Evolutionary conservation across 208 protist genomes (phyloP).

Genomic region (Acanthamoeba polyphaga): DNA sequence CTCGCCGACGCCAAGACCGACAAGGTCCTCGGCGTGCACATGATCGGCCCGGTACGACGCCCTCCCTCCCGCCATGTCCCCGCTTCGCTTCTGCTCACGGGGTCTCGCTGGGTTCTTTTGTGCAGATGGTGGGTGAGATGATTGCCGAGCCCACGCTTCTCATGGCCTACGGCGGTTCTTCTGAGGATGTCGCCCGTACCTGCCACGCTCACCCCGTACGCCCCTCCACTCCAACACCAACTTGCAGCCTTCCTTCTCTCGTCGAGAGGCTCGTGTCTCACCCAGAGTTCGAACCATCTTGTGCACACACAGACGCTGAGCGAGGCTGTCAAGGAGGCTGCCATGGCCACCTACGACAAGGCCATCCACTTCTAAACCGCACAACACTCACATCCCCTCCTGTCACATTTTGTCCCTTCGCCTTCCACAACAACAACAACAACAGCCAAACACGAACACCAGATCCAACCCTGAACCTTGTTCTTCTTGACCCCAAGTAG

Average conservation of each 20-base stretch:
- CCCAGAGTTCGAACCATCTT: neutral
- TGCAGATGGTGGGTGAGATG: slow-evolving; percentile 95
- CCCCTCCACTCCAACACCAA: neutral
- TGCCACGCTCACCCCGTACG: slow-evolving; percentile 98
- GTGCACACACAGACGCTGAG: slow-evolving; percentile 92
- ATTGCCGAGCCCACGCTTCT: slow-evolving; percentile 98
- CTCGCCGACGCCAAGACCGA: slow-evolving; percentile 97
- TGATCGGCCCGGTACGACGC: slow-evolving; percentile 93
- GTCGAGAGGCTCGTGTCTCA: too few relatives aligned
- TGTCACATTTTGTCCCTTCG: neutral
- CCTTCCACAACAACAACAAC: neutral
- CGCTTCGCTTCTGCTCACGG: neutral
- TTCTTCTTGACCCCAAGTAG: neutral
- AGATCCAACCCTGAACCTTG: neutral
- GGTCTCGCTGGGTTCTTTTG: neutral
- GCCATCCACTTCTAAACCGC: slow-evolving; percentile 97
- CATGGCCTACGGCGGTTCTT: slow-evolving; percentile 98
- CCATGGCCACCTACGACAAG: slow-evolving; percentile 96
- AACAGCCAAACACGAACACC: too few relatives aligned
- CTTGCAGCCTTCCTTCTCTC: too few relatives aligned
- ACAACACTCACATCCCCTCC: too few relatives aligned
- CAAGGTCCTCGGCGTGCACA: slow-evolving; percentile 98
- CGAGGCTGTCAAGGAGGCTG: slow-evolving; percentile 99
- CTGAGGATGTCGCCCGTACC: slow-evolving; percentile 98
- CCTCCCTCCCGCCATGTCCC: neutral